Evolutionary conservation across 2,329 filamentous ascomycete genomes (phyloP).

Genomic region (Uncinocarpus reesii): DNA sequence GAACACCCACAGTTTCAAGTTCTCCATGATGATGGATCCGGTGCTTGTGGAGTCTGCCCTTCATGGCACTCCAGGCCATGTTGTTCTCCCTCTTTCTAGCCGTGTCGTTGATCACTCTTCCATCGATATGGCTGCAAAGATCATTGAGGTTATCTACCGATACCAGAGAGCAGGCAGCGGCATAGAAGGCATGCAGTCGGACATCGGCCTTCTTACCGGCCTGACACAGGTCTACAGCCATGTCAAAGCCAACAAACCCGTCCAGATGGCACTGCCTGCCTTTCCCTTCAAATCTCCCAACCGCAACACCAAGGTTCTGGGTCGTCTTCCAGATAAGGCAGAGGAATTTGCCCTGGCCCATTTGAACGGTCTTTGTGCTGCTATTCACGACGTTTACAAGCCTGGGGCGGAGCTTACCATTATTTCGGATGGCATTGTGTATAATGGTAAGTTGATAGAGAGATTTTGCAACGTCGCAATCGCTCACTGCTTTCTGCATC

Average conservation of each 20-base stretch:
- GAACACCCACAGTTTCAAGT: not conserved
- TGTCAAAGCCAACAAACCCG: constrained; percentile 7
- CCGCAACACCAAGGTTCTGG: not conserved
- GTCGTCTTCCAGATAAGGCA: constrained; percentile 1
- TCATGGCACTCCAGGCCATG: constrained; percentile 1
- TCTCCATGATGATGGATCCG: not conserved
- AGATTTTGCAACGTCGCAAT: not conserved
- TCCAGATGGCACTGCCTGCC: constrained; percentile 6
- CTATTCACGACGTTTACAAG: constrained; percentile 1
- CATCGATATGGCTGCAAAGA: constrained; percentile 35
- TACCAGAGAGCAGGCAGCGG: not conserved
- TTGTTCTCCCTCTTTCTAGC: constrained; percentile 28
- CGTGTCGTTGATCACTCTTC: constrained; percentile 38
- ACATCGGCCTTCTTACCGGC: constrained; percentile 1
- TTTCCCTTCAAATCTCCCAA: constrained; percentile 6
- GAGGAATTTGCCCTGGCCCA: constrained; percentile 3
- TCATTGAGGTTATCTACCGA: constrained; percentile 6
- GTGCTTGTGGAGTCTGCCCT: constrained; percentile 1
- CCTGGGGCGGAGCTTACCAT: constrained; percentile 4
- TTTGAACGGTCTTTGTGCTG: constrained; percentile 2
- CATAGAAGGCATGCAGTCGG: constrained; percentile 1
- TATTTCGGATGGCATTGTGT: constrained; percentile 4
- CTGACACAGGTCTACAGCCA: constrained; percentile 6
- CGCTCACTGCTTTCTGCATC: not conserved
- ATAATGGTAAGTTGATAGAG: not conserved